Conservation (phyloP, 2,329 filamentous ascomycete species). For the Colletotrichum ledebouriae region DNA sequence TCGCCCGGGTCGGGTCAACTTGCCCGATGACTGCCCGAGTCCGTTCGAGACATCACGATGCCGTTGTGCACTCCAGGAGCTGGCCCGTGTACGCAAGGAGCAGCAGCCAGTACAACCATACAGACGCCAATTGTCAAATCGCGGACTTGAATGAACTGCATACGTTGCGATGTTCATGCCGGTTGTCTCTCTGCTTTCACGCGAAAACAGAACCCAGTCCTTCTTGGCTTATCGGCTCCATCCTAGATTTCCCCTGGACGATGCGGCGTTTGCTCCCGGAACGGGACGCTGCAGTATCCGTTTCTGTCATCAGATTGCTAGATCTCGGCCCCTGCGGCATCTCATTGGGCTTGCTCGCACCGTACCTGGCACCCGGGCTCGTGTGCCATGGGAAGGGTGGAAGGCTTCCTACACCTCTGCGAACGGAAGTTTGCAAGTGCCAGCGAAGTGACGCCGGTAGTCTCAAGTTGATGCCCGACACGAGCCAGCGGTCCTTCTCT, state of each 20-base stretch:
- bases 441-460: conserved; percentile 33
- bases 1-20: conserved; percentile 20
- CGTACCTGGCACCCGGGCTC: conserved; percentile 16
- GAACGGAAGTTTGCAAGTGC: conserved; percentile 21
- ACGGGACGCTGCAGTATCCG: conserved; percentile 32
- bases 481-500: neutral
- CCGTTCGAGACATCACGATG: conserved; percentile 21
- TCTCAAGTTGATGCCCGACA: conserved; percentile 27
- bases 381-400: conserved; percentile 6
- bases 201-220: neutral
- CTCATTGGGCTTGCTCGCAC: conserved; percentile 12
- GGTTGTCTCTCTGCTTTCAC: conserved; percentile 2
- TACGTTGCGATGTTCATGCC: neutral
- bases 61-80: conserved; percentile 8
- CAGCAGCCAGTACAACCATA: conserved; percentile 29
- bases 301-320: conserved; percentile 12
- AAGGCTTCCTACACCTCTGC: conserved; percentile 30
- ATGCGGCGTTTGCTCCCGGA: conserved; percentile 29
- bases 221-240: neutral
- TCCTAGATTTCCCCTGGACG: neutral
- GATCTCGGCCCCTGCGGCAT: conserved; percentile 27
- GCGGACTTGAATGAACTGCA: neutral
- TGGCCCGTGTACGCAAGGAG: conserved; percentile 29
- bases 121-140: conserved; percentile 22
- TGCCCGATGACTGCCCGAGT: conserved; percentile 17